A percentile compares a stretch with the other conserved stretches of the same genome.
Evolutionary conservation across 2,329 filamentous ascomycete species (phyloP).

Genomic region (Beauveria scarabaeidicola): DNA sequence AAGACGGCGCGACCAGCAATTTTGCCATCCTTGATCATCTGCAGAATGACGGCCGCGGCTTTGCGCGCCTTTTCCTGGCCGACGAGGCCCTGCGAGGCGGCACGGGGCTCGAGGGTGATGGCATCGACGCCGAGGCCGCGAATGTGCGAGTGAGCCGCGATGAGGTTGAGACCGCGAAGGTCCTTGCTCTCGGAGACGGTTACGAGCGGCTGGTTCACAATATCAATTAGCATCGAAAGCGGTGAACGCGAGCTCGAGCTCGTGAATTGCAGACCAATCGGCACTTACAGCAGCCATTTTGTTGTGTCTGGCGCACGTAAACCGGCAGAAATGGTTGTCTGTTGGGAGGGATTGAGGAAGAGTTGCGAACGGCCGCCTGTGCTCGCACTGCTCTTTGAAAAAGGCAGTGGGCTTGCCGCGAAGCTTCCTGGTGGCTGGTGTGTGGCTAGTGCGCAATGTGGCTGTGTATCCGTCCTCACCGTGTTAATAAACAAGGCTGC

Average conservation of each 20-base stretch:
- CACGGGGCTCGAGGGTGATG: conserved; percentile 80
- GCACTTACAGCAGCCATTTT: conserved; percentile 46
- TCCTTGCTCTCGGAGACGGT: conserved; percentile 94
- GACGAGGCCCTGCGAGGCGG: conserved; percentile 83
- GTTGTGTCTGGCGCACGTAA: conserved; percentile 16
- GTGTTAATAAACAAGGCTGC: too few relatives aligned
- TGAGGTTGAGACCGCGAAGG: conserved; percentile 91
- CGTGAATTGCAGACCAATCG: neutral
- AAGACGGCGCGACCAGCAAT: conserved; percentile 92
- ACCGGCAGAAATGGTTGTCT: conserved; percentile 8
- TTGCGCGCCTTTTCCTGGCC: conserved; percentile 95
- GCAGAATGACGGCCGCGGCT: conserved; percentile 88
- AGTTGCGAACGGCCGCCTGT: neutral
- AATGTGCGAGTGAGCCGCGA: conserved; percentile 97
- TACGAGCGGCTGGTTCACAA: conserved; percentile 41
- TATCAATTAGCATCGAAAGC: conserved; percentile 16
- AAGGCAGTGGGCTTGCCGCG: conserved; percentile 3
- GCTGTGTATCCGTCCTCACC: neutral
- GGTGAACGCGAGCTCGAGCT: neutral
- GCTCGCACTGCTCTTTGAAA: conserved; percentile 10
- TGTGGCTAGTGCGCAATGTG: conserved; percentile 4
- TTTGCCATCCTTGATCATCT: conserved; percentile 99
- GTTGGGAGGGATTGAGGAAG: conserved; percentile 9
- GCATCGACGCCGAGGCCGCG: conserved; percentile 88
- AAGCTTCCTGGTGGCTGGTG: conserved; percentile 7